Percentiles rank a stretch among this genome's conserved stretches.
phyloP scores from a whole-genome alignment of 352 stramenopile species.

The Globisporangium perplexum region DNA sequence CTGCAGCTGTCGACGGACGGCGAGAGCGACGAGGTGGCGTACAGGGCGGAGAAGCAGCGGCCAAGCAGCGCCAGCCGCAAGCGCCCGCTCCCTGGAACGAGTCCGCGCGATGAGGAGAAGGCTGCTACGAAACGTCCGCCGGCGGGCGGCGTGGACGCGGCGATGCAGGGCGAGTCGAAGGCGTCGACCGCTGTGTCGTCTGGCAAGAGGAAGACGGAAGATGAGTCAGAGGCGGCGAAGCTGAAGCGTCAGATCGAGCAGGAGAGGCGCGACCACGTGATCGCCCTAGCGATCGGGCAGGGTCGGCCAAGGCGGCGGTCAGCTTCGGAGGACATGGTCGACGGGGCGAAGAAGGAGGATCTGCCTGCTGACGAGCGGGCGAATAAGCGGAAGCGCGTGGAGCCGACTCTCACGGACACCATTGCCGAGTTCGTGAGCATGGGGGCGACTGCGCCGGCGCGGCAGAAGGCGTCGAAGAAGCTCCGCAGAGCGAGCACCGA shows the following conservation, averaged over 20 bases:
- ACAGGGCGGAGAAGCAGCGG: neutral
- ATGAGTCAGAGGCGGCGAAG: neutral
- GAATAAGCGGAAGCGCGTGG: slow-evolving; percentile 5
- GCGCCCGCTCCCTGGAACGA: slow-evolving; percentile 7
- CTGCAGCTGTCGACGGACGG: neutral
- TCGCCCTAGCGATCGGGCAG: neutral
- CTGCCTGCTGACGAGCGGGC: neutral
- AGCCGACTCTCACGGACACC: neutral
- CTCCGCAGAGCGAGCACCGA: neutral
- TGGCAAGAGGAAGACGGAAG: neutral
- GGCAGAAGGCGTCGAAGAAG: neutral
- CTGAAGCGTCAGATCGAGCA: slow-evolving; percentile 2
- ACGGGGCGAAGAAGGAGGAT: neutral
- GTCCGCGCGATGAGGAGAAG: neutral
- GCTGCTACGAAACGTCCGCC: no score
- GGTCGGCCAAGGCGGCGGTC: slow-evolving; percentile 1
- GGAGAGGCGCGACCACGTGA: neutral
- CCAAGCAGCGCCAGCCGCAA: slow-evolving; percentile 10
- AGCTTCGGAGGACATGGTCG: neutral
- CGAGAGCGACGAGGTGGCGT: neutral
- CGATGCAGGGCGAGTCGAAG: neutral
- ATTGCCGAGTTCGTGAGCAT: neutral
- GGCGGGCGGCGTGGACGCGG: no score
- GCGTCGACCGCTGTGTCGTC: neutral
- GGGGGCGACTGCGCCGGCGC: no score